Evolutionary conservation across 768 basidiomycete species (phyloP).

Genomic region (Lentinula detonsa): DNA sequence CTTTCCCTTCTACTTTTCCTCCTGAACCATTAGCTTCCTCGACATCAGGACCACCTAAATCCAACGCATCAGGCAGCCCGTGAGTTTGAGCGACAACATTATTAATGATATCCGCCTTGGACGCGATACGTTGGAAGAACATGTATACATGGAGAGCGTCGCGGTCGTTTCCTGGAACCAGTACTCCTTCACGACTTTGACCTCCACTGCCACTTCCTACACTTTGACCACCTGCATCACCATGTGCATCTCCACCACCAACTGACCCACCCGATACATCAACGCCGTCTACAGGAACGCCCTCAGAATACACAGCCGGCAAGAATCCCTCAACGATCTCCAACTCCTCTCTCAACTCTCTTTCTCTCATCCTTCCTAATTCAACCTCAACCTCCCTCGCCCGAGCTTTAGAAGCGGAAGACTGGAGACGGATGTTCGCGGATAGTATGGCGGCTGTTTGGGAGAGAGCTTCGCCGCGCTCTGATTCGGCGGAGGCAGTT

Average conservation of each 20-base stretch:
- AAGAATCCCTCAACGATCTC: conserved; percentile 86
- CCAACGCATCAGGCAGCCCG: conserved; percentile 79
- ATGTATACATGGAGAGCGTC: conserved; percentile 87
- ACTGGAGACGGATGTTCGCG: conserved; percentile 90
- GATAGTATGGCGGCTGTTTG: conserved; percentile 94
- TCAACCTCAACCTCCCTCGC: conserved; percentile 87
- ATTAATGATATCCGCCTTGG: conserved; percentile 86
- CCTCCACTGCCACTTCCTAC: not conserved
- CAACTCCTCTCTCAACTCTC: conserved; percentile 75
- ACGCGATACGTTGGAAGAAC: conserved; percentile 86
- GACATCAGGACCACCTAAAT: conserved; percentile 72
- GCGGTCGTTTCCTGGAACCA: not conserved
- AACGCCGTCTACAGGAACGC: not conserved
- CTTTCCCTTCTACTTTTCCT: not conserved
- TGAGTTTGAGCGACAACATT: conserved; percentile 77
- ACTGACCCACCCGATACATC: not conserved
- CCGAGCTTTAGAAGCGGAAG: conserved; percentile 85
- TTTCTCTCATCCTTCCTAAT: conserved; percentile 76
- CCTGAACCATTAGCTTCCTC: not conserved
- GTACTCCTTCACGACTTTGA: not conserved
- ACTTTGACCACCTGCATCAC: not conserved
- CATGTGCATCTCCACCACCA: not conserved
- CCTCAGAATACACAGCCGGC: conserved; percentile 84
- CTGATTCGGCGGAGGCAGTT: conserved; percentile 78
- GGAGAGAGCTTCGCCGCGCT: conserved; percentile 76